Conservation (phyloP, 2,329 filamentous ascomycete genomes). For the Fusarium longipes region DNA sequence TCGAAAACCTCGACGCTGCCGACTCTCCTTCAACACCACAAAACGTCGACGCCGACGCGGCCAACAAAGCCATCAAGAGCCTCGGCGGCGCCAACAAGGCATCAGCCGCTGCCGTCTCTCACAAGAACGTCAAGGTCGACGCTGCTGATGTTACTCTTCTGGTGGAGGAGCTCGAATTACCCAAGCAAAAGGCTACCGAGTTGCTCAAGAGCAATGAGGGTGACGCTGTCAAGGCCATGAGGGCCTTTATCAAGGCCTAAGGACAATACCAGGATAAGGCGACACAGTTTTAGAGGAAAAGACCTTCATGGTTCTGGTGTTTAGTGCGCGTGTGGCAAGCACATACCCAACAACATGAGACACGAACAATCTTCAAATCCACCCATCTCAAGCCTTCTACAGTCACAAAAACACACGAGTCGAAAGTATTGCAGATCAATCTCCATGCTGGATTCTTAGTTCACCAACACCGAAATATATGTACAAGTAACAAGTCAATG, state of each 20-base stretch:
- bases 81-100: conserved; percentile 56
- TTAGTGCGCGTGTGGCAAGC: neutral
- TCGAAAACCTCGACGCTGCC: conserved; percentile 73
- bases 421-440: conserved; percentile 2
- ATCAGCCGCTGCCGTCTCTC: conserved; percentile 48
- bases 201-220: conserved; percentile 78
- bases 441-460: conserved; percentile 21
- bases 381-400: neutral
- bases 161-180: conserved; percentile 77
- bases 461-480: conserved; percentile 5
- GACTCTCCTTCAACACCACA: conserved; percentile 58
- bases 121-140: conserved; percentile 79
- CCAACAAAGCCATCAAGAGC: conserved; percentile 77
- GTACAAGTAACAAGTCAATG: conserved; percentile 24
- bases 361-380: neutral
- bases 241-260: conserved; percentile 58
- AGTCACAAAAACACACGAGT: neutral
- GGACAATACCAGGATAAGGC: neutral
- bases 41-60: conserved; percentile 75
- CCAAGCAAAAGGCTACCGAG: conserved; percentile 79
- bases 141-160: conserved; percentile 75
- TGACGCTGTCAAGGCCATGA: conserved; percentile 74
- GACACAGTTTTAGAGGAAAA: neutral
- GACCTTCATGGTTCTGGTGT: neutral
- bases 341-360: neutral